These are phyloP conservation scores for Mucor velutinosus DNA, from an alignment of 371 early-diverging fungal species.

Conservation along the genomic window DNA sequence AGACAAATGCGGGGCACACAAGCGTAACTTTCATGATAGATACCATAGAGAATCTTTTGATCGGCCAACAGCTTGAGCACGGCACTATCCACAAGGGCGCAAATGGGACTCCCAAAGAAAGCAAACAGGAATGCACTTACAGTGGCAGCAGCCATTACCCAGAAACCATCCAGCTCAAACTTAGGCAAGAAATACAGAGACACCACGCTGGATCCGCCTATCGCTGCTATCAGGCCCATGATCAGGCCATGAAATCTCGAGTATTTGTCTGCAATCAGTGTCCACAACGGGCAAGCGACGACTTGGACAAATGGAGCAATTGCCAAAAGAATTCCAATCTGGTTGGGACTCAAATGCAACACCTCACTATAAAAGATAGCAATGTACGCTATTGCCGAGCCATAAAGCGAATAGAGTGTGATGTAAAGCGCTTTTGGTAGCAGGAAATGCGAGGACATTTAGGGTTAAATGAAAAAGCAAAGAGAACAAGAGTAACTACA, in stretches of 20 bases:
- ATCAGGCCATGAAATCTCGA: slow-evolving; percentile 36
- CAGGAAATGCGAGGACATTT: slow-evolving; percentile 1
- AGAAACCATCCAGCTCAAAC: slow-evolving; percentile 6
- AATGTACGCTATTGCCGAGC: slow-evolving; percentile 38
- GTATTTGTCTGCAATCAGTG: slow-evolving; percentile 30
- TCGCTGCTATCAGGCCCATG: slow-evolving; percentile 28
- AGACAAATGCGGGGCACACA: slow-evolving; percentile 7
- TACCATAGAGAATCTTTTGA: slow-evolving; percentile 45
- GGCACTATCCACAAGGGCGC: slow-evolving; percentile 41
- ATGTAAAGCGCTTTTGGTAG: slow-evolving; percentile 39
- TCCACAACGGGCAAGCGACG: slow-evolving; percentile 43
- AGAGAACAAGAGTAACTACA: neutral
- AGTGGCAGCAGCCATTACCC: slow-evolving; percentile 13
- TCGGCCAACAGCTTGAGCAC: slow-evolving; percentile 38
- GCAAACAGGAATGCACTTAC: slow-evolving; percentile 33
- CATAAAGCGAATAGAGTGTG: slow-evolving; percentile 31
- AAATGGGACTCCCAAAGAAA: slow-evolving; percentile 37
- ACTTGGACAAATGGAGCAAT: slow-evolving; percentile 42
- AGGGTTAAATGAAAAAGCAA: neutral
- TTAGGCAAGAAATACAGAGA: slow-evolving; percentile 24
- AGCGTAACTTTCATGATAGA: neutral
- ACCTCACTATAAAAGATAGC: slow-evolving; percentile 39
- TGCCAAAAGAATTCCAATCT: slow-evolving; percentile 42
- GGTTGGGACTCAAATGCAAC: slow-evolving; percentile 30
- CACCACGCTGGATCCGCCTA: slow-evolving; percentile 36